Conservation (phyloP, 2,329 filamentous ascomycete genomes). For the Aspergillus glaucus region DNA sequence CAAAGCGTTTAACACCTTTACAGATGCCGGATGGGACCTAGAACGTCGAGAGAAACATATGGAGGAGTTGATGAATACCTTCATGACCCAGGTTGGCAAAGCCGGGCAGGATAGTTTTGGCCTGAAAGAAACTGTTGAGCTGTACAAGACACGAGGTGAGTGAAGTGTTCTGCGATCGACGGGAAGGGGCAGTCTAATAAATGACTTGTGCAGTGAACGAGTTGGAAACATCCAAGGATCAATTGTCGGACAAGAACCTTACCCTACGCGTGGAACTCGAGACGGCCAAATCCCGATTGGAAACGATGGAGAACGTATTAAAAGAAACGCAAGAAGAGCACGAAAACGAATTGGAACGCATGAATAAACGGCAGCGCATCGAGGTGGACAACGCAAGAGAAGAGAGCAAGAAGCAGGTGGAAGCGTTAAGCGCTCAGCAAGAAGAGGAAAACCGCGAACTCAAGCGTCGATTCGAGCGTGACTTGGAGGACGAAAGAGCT, state of each 20-base stretch:
- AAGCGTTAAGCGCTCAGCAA: slow-evolving; percentile 55
- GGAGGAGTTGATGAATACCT: slow-evolving; percentile 63
- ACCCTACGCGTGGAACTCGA: slow-evolving; percentile 64
- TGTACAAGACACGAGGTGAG: slow-evolving; percentile 70
- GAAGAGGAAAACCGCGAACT: slow-evolving; percentile 62
- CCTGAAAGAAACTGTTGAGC: slow-evolving; percentile 66
- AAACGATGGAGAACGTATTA: slow-evolving; percentile 42
- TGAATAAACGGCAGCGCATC: slow-evolving; percentile 47
- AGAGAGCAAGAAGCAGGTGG: slow-evolving; percentile 47
- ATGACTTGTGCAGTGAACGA: slow-evolving; percentile 45
- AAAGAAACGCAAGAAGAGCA: slow-evolving; percentile 49
- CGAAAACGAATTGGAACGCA: slow-evolving; percentile 47
- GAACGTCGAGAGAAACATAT: slow-evolving; percentile 69
- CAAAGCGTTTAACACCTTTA: slow-evolving; percentile 47
- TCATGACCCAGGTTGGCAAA: slow-evolving; percentile 67
- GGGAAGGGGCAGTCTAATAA: not conserved
- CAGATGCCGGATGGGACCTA: slow-evolving; percentile 59
- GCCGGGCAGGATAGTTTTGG: slow-evolving; percentile 62
- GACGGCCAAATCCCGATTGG: slow-evolving; percentile 49
- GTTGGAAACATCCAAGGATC: slow-evolving; percentile 48
- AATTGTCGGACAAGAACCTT: slow-evolving; percentile 48
- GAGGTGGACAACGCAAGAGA: slow-evolving; percentile 37
- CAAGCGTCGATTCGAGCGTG: slow-evolving; percentile 56
- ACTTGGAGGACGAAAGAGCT: slow-evolving; percentile 58
- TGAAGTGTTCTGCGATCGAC: slow-evolving; percentile 9